These are phyloP conservation scores for Zygoascus ofunaensis DNA, from an alignment of 805 yeast species.

Conservation along the genomic window DNA sequence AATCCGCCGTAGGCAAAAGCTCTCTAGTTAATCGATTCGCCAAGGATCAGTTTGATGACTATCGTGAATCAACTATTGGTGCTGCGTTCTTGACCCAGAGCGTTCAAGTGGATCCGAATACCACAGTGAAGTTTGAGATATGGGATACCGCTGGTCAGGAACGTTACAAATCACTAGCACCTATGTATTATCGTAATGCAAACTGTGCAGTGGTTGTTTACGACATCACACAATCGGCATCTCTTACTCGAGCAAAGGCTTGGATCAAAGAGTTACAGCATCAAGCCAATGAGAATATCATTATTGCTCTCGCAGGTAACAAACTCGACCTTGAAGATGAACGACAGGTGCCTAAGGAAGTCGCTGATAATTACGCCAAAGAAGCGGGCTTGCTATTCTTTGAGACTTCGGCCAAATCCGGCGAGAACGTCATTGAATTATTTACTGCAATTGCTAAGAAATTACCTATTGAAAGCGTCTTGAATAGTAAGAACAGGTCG, in stretches of 20 bases:
- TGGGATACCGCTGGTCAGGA: conserved; percentile 96
- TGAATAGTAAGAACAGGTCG: conserved; percentile 9
- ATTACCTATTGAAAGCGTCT: conserved; percentile 36
- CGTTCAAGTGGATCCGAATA: conserved; percentile 37
- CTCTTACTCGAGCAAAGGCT: conserved; percentile 68
- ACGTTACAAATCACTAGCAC: conserved; percentile 71
- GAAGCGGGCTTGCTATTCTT: conserved; percentile 56
- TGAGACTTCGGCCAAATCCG: conserved; percentile 66
- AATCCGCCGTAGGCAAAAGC: conserved; percentile 76
- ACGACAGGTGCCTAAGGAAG: conserved; percentile 37
- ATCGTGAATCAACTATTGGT: conserved; percentile 91
- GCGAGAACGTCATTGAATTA: conserved; percentile 46
- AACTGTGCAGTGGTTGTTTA: conserved; percentile 82
- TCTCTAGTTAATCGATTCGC: conserved; percentile 79
- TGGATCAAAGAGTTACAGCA: conserved; percentile 91
- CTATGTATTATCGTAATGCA: conserved; percentile 75
- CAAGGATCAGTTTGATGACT: conserved; percentile 57
- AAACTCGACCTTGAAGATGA: conserved; percentile 55
- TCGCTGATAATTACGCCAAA: conserved; percentile 43
- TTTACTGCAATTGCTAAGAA: conserved; percentile 40
- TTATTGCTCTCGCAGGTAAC: conserved; percentile 83
- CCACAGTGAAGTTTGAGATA: conserved; percentile 40
- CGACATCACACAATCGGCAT: conserved; percentile 57
- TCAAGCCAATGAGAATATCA: conserved; percentile 65
- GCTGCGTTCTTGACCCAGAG: conserved; percentile 93